Evolutionary conservation across 2,329 filamentous ascomycete species (phyloP), one percentile per base, ranked within the genome.

Genomic region (Aspergillus sp.): DNA sequence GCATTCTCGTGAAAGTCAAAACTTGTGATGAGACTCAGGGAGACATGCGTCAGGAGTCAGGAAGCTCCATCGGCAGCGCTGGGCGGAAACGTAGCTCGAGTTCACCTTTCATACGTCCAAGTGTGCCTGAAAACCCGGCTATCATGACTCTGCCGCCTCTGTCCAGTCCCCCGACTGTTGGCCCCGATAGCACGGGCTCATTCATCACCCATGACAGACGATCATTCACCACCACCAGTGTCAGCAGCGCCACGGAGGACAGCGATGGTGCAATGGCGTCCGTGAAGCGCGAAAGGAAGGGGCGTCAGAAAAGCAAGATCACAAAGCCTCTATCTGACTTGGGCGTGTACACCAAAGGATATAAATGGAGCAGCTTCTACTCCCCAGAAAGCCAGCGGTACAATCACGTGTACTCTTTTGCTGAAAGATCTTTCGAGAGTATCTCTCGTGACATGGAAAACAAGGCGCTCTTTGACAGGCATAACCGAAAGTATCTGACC

Each of bases 341-440:
- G 9, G 94, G 91, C 24, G 89, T 97, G 3, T 88, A 87, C 61
- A 80, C 82, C n/a, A 79, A 82, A 57, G 85, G 85, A 20, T 82
- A 96, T 70, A 96, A 95, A 68, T 96, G 94, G 70, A 82, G 83
- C 32, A 88, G 89, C 40, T 96, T 96, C 66, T 84, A 86, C 51
- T 82, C 83, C 11, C 77, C 85, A 0, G 89, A 93, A 55, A 92
- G 90, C 61, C 90, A 90, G 74, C 84, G 84, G 40, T 94, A 85
- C 76, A 97, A 97, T 71, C 94, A 99, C 74, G 89, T 97, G 62
- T 92, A 94, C 71, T 97, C 94, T 0, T 91, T 97, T 73, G 90
- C 90, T 68, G 94, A 99, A 75, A 85, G 86, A 52, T 90, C 87
- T 5, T 96, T 96, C 64, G 85, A 90, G 62, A 88, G 85, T 65